These are phyloP conservation scores for Pilasporangium apinafurcum DNA, from an alignment of 352 stramenopile species.

Conservation along the genomic window DNA sequence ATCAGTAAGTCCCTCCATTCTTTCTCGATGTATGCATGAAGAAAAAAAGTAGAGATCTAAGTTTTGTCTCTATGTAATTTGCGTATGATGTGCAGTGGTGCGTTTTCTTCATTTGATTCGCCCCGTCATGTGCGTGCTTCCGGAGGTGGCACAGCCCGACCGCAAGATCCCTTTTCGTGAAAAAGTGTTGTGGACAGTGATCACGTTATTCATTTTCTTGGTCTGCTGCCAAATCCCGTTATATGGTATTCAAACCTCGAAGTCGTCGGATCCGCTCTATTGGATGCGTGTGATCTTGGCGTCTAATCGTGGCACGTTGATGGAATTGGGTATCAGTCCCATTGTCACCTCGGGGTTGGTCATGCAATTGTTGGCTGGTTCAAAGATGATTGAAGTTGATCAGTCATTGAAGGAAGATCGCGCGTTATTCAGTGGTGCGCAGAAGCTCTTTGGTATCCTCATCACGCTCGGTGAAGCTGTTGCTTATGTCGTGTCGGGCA, in stretches of 20 bases:
- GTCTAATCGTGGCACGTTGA: slow-evolving; percentile 97
- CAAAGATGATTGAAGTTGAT: slow-evolving; percentile 99
- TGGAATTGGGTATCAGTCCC: slow-evolving; percentile 98
- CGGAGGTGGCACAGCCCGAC: slow-evolving; percentile 95
- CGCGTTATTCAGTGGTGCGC: slow-evolving; percentile 96
- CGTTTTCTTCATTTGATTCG: slow-evolving; percentile 98
- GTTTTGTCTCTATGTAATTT: neutral
- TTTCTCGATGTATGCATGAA: no score
- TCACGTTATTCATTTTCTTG: slow-evolving; percentile 99
- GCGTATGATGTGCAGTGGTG: slow-evolving; percentile 38
- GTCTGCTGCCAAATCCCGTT: slow-evolving; percentile 99
- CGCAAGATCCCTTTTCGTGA: slow-evolving; percentile 98
- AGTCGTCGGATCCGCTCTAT: slow-evolving; percentile 99
- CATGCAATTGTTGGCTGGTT: slow-evolving; percentile 98
- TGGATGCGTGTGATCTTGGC: slow-evolving; percentile 99
- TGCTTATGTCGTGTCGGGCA: slow-evolving; percentile 98
- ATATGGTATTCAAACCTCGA: slow-evolving; percentile 98
- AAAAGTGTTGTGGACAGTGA: slow-evolving; percentile 99
- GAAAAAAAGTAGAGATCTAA: no score
- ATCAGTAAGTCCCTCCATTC: slow-evolving; percentile 9
- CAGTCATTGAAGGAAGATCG: slow-evolving; percentile 98
- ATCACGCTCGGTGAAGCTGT: slow-evolving; percentile 99
- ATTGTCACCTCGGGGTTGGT: slow-evolving; percentile 99
- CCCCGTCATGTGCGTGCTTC: slow-evolving; percentile 97
- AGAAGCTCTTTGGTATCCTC: slow-evolving; percentile 99